Evolutionary conservation across 2,329 filamentous ascomycete genomes (phyloP), one percentile per base, ranked within the genome.

Genomic region (Penicillium italicum): DNA sequence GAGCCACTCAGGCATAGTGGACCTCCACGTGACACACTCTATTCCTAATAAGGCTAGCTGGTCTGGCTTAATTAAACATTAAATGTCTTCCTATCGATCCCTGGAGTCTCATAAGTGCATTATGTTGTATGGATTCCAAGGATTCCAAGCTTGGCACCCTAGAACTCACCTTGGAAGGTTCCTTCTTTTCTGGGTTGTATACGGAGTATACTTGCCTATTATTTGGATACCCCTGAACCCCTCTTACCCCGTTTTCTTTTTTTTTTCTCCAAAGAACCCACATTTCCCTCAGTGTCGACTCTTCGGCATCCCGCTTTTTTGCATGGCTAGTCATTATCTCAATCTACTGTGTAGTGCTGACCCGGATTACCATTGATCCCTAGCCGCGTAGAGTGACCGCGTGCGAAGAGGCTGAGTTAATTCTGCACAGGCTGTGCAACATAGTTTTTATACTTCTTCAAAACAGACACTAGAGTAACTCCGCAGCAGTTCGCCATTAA

Each of bases 361-460:
- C 20, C 22, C 33, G 11, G 16, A 12, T 36, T 42, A n/a, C 16
- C 24, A 33, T 18, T 26, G 14, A 40, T 48, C 28, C 16, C 20
- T 12, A 22, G 12, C n/a, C 31, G 33, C 11, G 38, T 40, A 28
- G 38, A 46, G n/a, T 40, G 38, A 22, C 11, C 31, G 33, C 40
- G 47, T 43, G 18, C 37, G 40, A 50, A 50, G 57, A 57, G 60
- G 60, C 61, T 61, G 52, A 61, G 60, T 44, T 40, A 18, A 41
- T 44, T 20, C 22, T 54, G 46, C n/a, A n/a, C n/a, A n/a, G n/a
- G n/a, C n/a, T n/a, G n/a, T n/a, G n/a, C n/a, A n/a, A n/a, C n/a
- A n/a, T n/a, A n/a, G 11, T 4, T 8, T 8, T 31, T 24, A 24
- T 41, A 0, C 24, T 41, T 34, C 2, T 41, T 54, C 36, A 51